phyloP scores from a whole-genome alignment of 352 stramenopile species.

The Phytophthora colocasiae region DNA sequence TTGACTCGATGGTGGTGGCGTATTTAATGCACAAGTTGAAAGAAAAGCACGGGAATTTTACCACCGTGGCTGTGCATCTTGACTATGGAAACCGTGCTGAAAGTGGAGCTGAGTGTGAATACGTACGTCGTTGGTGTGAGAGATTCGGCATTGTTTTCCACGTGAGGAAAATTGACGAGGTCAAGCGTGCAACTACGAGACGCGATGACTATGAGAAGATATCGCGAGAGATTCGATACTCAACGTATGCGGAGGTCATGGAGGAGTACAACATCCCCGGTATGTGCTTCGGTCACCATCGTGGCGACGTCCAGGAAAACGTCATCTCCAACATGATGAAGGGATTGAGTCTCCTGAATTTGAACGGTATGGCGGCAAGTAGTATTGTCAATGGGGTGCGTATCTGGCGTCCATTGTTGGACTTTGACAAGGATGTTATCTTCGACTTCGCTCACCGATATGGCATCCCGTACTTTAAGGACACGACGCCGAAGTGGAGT shows the following conservation, averaged over 20 bases:
- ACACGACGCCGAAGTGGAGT: constrained; percentile 97
- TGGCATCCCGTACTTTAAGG: constrained; percentile 97
- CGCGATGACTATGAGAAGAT: constrained; percentile 97
- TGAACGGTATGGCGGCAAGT: constrained; percentile 94
- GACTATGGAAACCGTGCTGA: constrained; percentile 97
- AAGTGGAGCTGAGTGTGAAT: constrained; percentile 92
- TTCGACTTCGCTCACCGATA: constrained; percentile 96
- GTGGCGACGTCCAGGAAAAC: constrained; percentile 98
- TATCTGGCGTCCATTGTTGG: constrained; percentile 94
- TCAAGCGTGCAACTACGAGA: constrained; percentile 91
- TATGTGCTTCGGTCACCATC: constrained; percentile 97
- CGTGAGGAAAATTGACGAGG: constrained; percentile 91
- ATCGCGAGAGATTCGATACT: constrained; percentile 94
- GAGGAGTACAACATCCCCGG: constrained; percentile 72
- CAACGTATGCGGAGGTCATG: constrained; percentile 91
- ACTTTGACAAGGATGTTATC: constrained; percentile 95
- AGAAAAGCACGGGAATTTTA: constrained; percentile 55
- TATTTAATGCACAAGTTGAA: constrained; percentile 92
- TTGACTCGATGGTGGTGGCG: constrained; percentile 98
- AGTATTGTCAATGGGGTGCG: constrained; percentile 76
- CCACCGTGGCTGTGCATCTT: constrained; percentile 94
- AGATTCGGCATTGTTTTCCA: constrained; percentile 83
- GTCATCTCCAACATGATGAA: constrained; percentile 98
- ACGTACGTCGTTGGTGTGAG: constrained; percentile 91
- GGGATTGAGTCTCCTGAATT: constrained; percentile 90